Base-by-base conservation (phyloP, 106 monocot genomes). In the Dendrobium huoshanense region DNA sequence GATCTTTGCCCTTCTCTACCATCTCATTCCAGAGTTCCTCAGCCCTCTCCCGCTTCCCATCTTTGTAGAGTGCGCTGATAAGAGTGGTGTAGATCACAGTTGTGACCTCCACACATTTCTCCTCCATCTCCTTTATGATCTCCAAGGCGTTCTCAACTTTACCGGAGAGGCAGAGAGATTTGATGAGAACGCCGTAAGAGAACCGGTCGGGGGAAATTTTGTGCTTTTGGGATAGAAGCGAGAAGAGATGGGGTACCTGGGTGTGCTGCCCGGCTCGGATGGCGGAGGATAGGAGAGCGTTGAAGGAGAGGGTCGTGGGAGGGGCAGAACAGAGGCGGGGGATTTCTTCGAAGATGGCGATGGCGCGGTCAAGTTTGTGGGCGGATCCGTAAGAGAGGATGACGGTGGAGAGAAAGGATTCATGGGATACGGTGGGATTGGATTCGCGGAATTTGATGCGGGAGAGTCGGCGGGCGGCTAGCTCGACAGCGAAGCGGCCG, bases 231-330 rank as follows among this genome's bases (percentile, higher is more conserved):
- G 89, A 79, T 72, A 90, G 83, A 7, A 86, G 78, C 10, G 77
- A 33, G 86, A 97, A 91, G 68, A 94, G 81, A 13, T 55, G 47
- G 9, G 86, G 74, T 79, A 94, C 92, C 48, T 78, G 82, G 55
- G 56, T 72, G 73, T 78, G 82, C 18, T 47, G 55, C 27, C 77
- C 76, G 44, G 82, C 55, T 51, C 81, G 87, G 67, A 82, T 37
- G 64, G 81, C 83, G 81, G 89, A 75, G 40, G 89, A 75, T 83
- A 97, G 94, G 79, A 97, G 85, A 24, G 96, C 88, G 86, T 94
- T 94, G 82, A 94, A 87, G 76, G 92, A 88, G 37, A 37, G 27
- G 20, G 81, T 24, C 75, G 93, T 86, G 65, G 72, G 81, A 0
- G 84, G 82, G 18, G 79, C 45, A 5, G 72, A 22, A 65, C 74